Evolutionary conservation across 805 yeast genomes (phyloP).

Genomic region (Lachancea sp.): DNA sequence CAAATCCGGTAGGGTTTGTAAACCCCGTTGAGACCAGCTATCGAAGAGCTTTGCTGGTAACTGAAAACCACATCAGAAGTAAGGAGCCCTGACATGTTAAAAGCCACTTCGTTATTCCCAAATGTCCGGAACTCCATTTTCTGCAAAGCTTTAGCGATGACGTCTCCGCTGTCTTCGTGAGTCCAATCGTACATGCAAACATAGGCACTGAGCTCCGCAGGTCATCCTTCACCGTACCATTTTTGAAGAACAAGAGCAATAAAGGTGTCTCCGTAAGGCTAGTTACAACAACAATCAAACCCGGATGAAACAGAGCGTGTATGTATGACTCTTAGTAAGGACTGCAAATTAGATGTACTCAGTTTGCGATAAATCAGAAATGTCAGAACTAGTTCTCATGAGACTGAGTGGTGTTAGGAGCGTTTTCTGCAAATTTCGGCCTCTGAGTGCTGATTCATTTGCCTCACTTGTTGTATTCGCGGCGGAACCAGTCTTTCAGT

Average conservation of each 20-base stretch:
- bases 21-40: slow-evolving; percentile 96
- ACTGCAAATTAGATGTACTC: slow-evolving; percentile 14
- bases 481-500: background rate
- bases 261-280: slow-evolving; percentile 78
- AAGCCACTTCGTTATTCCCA: slow-evolving; percentile 95
- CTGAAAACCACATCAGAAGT: slow-evolving; percentile 69
- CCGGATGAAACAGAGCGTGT: too few species aligned
- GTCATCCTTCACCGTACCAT: slow-evolving; percentile 89
- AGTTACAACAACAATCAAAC: too few species aligned
- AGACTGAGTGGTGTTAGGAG: too few species aligned
- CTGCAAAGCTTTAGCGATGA: slow-evolving; percentile 83
- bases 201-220: slow-evolving; percentile 69
- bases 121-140: slow-evolving; percentile 85
- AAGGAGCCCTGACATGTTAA: slow-evolving; percentile 84
- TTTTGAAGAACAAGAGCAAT: slow-evolving; percentile 84
- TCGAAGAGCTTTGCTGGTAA: slow-evolving; percentile 81
- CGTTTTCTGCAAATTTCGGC: too few species aligned
- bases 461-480: slow-evolving; percentile 45
- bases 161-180: slow-evolving; percentile 76
- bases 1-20: slow-evolving; percentile 70
- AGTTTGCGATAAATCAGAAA: slow-evolving; percentile 21
- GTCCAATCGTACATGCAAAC: slow-evolving; percentile 67
- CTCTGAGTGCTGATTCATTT: slow-evolving; percentile 62
- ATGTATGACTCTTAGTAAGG: too few species aligned
- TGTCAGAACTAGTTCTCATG: slow-evolving; percentile 15